Evolutionary conservation across 2,329 filamentous ascomycete species (phyloP), one percentile per base, ranked within the genome.

Genomic region (Tolypocladium pustulatum): DNA sequence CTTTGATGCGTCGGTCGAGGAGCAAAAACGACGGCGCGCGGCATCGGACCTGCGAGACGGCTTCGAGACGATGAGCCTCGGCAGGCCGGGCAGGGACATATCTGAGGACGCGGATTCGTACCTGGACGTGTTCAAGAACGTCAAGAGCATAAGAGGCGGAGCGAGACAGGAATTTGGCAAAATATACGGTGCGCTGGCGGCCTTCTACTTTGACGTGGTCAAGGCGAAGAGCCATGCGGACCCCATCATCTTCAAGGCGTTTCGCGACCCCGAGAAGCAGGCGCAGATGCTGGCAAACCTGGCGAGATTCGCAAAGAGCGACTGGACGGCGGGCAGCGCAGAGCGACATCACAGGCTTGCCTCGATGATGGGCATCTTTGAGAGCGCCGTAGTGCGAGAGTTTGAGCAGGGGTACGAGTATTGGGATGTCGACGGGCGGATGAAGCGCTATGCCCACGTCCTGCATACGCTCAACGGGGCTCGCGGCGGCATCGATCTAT

Each of bases 321-420:
- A 99, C 71, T 89, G 84, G 76, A 81, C 90, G 0, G 77, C 87
- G 59, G 92, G 91, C 1, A 92, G 88, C 78, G 72, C 76, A 54
- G 79, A 84, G 64, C 79, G 93, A 51, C 83, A 89, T 66, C 84
- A 88, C 61, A 89, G 87, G 68, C 76, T 99, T 25, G 78, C 83
- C 41, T 82, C 80, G 30, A 91, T 95, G 81, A 83, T 87, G 63
- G 81, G 81, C 41, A 86, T 94, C 60, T 99, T 99, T 67, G 93
- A 97, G 73, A 91, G 87, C 59, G 91, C 92, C 4, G 92, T 95
- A 4, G 75, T 97, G 56, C 83, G 89, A 55, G 94, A 99, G 71
- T 99, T 99, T 65, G 89, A 95, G 72, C 89, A 94, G 68, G 94
- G 91, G 4, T 96, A 95, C 64, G 90, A 94, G 70, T 86, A 85